Evolutionary conservation across 2,329 filamentous ascomycete genomes (phyloP), one percentile per base, ranked within the genome.

Genomic region (Neofusicoccum sp.): DNA sequence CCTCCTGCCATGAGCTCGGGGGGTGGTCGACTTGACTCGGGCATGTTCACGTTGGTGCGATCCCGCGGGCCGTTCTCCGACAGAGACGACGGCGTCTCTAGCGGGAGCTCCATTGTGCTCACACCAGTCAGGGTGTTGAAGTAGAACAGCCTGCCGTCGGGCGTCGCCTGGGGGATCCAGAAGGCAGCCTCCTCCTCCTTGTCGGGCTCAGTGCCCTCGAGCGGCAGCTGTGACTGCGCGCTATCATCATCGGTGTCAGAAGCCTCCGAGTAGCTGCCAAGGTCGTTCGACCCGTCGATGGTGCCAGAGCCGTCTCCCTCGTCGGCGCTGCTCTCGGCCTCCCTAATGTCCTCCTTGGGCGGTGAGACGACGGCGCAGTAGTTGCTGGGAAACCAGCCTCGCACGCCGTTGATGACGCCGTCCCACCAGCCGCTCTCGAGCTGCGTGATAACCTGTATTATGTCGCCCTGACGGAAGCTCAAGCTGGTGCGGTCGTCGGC

Each of bases 381-480:
- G 76, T 99, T 99, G 82, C 93, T 98, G 38, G 95, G 95, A 75
- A 99, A 99, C 95, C 95, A 99, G 73, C 95, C 95, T 73, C 95
- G 88, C 67, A 96, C 90, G 62, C 93, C 91, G 71, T 97, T 95
- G 74, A 99, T 96, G 60, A 99, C 91, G 51, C 95, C 95, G 78
- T 99, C 95, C 95, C 95, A 99, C 95, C 95, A 99, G 61, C 95
- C 95, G 70, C 93, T 98, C 76, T 99, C 95, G 61, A 98, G 83
- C 78, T 97, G 93, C 58, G 95, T 99, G 69, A 99, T 93, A 69
- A 99, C 95, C 78, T 98, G 93, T 70, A 99, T 99, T 67, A 98
- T 87, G 78, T 99, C 95, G 71, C 95, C 95, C 75, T 96, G 90
- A 69, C 91, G 91, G 77, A 99, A 99, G 78, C 93, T 98, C 73